Percentiles rank a stretch among this genome's conserved stretches.
Conservation (phyloP, 345 rosid genomes). For the Carallia brachiata region DNA sequence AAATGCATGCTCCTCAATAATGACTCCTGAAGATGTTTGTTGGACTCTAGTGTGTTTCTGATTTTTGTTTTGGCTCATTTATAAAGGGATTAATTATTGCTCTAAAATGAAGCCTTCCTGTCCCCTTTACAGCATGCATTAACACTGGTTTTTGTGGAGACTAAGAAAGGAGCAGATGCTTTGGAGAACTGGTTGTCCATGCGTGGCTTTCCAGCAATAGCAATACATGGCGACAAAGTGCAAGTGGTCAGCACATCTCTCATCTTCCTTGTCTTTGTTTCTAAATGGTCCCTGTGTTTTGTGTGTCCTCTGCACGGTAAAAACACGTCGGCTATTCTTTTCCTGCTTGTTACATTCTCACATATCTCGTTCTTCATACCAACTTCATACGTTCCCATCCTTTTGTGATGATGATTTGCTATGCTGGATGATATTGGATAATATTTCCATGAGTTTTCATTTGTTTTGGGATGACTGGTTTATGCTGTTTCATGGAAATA, state of each 20-base stretch:
- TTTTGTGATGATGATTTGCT: too few species aligned
- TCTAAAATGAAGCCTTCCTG: not conserved
- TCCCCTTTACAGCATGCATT: constrained; percentile 34
- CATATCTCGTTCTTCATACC: too few species aligned
- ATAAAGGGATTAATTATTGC: not conserved
- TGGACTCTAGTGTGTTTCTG: not conserved
- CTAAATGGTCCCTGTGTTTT: not conserved
- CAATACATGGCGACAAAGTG: constrained; percentile 57
- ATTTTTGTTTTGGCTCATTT: too few species aligned
- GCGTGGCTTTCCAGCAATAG: constrained; percentile 43
- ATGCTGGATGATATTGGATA: too few species aligned
- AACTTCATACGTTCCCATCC: too few species aligned
- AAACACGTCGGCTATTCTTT: too few species aligned
- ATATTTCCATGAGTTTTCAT: too few species aligned
- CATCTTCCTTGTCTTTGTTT: not conserved
- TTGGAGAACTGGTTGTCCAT: constrained; percentile 38
- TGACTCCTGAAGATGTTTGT: not conserved
- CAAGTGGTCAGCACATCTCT: constrained; percentile 34
- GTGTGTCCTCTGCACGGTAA: too few species aligned
- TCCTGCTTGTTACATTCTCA: too few species aligned
- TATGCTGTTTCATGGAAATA: too few species aligned
- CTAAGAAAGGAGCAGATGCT: constrained; percentile 57
- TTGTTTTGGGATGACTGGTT: too few species aligned
- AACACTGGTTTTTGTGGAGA: constrained; percentile 56
- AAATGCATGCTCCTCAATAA: not conserved